phyloP scores from a whole-genome alignment of 1,284 basidiomycete species.

The Trichosporon faecale region DNA sequence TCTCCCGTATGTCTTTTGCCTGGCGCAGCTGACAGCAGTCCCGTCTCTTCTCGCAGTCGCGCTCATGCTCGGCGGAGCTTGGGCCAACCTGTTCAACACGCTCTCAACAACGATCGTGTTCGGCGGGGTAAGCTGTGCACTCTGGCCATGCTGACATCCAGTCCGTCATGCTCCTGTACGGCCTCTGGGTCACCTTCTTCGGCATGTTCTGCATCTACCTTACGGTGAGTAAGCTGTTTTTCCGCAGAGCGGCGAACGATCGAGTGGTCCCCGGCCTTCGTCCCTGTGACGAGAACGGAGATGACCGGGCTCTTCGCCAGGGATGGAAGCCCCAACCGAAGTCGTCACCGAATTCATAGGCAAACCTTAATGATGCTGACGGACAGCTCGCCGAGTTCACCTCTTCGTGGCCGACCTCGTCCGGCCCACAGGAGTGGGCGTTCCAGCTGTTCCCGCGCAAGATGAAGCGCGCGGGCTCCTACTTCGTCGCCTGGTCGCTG shows the following conservation, averaged over 20 bases:
- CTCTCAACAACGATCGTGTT: constrained; percentile 4
- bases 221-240: neutral
- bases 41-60: constrained; percentile 12
- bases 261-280: no score
- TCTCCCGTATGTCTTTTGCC: neutral
- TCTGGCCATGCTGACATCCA: neutral
- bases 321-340: neutral
- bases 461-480: constrained; percentile 12
- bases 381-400: constrained; percentile 13
- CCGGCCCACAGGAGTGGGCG: constrained; percentile 16
- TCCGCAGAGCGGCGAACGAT: neutral
- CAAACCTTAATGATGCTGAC: neutral
- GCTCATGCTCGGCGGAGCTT: constrained; percentile 14
- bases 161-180: constrained; percentile 12
- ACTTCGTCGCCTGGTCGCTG: constrained; percentile 12
- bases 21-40: neutral
- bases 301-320: neutral
- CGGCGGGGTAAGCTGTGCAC: constrained; percentile 7
- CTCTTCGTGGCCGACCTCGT: constrained; percentile 11
- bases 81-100: constrained; percentile 12
- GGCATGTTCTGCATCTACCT: constrained; percentile 1
- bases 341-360: neutral
- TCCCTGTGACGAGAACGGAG: no score
- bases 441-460: constrained; percentile 14
- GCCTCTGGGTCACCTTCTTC: constrained; percentile 9